Percentiles rank a stretch among this genome's conserved stretches.
phyloP scores from a whole-genome alignment of 2,329 filamentous ascomycete species.

The Diaporthe australafricana region DNA sequence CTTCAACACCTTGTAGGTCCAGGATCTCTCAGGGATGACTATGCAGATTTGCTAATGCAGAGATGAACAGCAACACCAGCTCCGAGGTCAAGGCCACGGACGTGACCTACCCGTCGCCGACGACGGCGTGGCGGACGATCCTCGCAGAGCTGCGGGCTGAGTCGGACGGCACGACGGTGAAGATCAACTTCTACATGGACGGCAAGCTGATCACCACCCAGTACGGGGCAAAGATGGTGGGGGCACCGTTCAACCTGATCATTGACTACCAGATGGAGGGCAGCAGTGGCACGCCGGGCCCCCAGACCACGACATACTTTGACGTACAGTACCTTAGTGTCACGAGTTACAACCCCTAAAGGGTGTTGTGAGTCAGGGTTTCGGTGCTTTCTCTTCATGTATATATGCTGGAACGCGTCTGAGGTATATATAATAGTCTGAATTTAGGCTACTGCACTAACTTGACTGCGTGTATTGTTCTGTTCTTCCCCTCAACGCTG shows the following conservation, averaged over 20 bases:
- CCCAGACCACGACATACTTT: constrained; percentile 38
- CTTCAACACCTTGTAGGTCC: constrained; percentile 59
- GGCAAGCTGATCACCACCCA: constrained; percentile 58
- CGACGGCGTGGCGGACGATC: constrained; percentile 58
- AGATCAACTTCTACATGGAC: constrained; percentile 64
- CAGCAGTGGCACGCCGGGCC: constrained; percentile 38
- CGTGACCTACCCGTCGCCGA: constrained; percentile 57
- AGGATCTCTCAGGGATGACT: not conserved
- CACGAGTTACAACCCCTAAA: constrained; percentile 39
- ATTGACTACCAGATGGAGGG: constrained; percentile 41
- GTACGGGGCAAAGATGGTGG: constrained; percentile 58
- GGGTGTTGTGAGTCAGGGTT: too few species aligned
- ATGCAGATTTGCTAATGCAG: not conserved
- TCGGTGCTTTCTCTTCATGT: not conserved
- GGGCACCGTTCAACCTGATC: constrained; percentile 53
- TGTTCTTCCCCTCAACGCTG: not conserved
- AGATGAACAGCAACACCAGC: constrained; percentile 49
- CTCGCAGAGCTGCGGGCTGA: constrained; percentile 60
- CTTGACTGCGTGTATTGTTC: too few species aligned
- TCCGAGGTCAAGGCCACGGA: constrained; percentile 56
- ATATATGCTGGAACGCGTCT: not conserved
- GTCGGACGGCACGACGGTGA: constrained; percentile 58
- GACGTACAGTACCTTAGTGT: constrained; percentile 39
- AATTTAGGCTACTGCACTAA: not conserved
- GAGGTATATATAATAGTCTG: not conserved